Base-by-base conservation (phyloP, 2,329 filamentous ascomycete genomes). In the Atkinsonella texensis region DNA sequence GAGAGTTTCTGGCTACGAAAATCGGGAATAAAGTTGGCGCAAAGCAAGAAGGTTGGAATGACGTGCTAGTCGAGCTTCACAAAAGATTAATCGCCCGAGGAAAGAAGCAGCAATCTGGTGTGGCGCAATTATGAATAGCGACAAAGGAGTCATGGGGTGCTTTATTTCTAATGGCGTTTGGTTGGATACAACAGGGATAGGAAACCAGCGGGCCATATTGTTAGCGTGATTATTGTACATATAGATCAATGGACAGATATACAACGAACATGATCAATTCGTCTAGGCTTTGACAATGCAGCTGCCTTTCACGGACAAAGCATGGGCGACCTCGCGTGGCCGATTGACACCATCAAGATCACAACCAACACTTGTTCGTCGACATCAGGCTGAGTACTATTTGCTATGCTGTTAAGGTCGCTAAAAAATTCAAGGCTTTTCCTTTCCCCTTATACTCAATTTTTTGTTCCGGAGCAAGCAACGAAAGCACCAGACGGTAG, bases 1-100 rank as follows among this genome's bases (percentile, higher is more conserved):
- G 70, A n/a, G 84, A 88, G 51, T 89, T 86, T 57, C 62, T 93
- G 55, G 65, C 70, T 12, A 75, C 75, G 38, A 63, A 62, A 74
- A 76, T 63, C 69, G 84, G 60, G 66, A 72, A 46, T 58, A 60
- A n/a, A 65, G 54, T 64, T 52, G 55, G 64, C 56, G 54, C 63
- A 52, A 57, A 65, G 58, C 57, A 64, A 44, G 68, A 70, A 54
- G 62, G 63, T 13, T 84, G 81, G 81, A 74, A 73, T 51, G 72
- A 75, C 56, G 74, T 74, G 12, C 60, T 83, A 15, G 67, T 75
- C 17, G 79, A 83, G 60, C 62, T 84, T 42, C 73, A 76, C 40
- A 71, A 71, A 53, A 75, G 72, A 60, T 64, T 84, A 45, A 64
- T 82, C 58, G 76, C 76, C 0, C 72, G 77, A 53, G 79, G 79